Evolutionary conservation across 1,284 basidiomycete genomes (phyloP), one percentile per base, ranked within the genome.

Genomic region (Phlebopus sp.): DNA sequence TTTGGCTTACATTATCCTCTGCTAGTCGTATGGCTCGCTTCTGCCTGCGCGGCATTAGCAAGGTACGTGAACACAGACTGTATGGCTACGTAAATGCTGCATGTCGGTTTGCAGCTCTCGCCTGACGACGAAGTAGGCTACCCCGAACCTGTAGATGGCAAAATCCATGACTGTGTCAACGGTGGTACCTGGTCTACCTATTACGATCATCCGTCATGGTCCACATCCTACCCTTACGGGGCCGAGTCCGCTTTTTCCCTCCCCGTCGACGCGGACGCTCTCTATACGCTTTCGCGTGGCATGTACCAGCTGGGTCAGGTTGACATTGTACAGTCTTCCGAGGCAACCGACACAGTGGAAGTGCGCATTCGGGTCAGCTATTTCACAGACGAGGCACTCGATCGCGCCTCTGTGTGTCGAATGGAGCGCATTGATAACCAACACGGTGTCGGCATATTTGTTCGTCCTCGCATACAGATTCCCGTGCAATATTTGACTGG

Each of bases 361-460:
- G 60, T 77, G 23, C 60, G 58, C 10, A 60, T 77, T 30, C 53
- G 54, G 21, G 67, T 68, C 1, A 56, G 56, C 17, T 75, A 72
- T 49, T 25, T 44, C 15, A 21, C 56, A 7, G 50, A 59, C 32
- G 41, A 57, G 8, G 53, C 50, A 7, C 54, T 73, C 17, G 56
- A 67, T n/a, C 52, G 32, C n/a, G 61, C 67, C 30, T 50, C 63
- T n/a, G 66, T 76, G 30, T 77, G 75, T 48, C 54, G 48, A 13
- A 47, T 69, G 13, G 54, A 57, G 36, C 56, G 61, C 17, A 50
- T 44, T 0, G 65, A 66, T 1, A 60, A 53, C 2, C 62, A 68
- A 42, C 46, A 67, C 42, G 76, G 74, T 19, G 54, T 77, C 41
- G 72, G 73, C 10, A 67, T 77, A 31, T 71, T 75, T 29, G 75